Evolutionary conservation across 1,284 basidiomycete genomes (phyloP), one percentile per base, ranked within the genome.

Genomic region (Cutaneotrichosporon cutaneum): DNA sequence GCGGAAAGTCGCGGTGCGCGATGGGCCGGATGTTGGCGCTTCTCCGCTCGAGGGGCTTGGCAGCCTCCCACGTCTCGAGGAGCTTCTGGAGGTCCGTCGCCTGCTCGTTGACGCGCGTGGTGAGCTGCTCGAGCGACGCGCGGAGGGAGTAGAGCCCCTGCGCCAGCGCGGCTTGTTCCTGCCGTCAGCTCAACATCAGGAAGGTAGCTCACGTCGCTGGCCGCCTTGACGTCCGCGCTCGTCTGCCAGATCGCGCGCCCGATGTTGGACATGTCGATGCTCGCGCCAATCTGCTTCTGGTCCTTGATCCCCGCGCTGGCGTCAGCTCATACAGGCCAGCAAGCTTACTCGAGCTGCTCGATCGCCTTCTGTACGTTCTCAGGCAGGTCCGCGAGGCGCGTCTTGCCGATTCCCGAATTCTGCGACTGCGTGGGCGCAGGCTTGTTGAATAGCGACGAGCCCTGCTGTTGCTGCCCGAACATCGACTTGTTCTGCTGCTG

Each of bases 191-290:
- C 39, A 18, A 5, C 16, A n/a, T 7, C 9, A 57, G 7, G 11
- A 14, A 11, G 14, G 13, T n/a, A n/a, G 63, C 71, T 56, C 57
- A 72, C 76, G 47, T 76, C 72, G n/a, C 62, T 66, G 0, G 74
- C 74, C 3, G 70, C 65, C 56, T 72, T 75, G 63, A 76, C 68
- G 50, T 76, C 75, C 0, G 63, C 50, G 14, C 67, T 65, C 4
- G 75, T 78, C 59, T 75, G 73, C 70, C 70, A 73, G 30, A 78
- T 77, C 9, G 74, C 76, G 58, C 68, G 58, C 18, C 74, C 76
- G 18, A 77, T 58, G 6, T 58, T 62, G 54, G 72, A 72, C 1
- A 63, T 70, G 54, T 71, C 66, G 27, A 74, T 68, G 1, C 67
- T 65, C 22, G 65, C 67, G 7, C 70, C 71, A 16, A 68, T 61